Conservation (phyloP, 2,329 filamentous ascomycete species). For the Torrubiella hemipterigena region DNA sequence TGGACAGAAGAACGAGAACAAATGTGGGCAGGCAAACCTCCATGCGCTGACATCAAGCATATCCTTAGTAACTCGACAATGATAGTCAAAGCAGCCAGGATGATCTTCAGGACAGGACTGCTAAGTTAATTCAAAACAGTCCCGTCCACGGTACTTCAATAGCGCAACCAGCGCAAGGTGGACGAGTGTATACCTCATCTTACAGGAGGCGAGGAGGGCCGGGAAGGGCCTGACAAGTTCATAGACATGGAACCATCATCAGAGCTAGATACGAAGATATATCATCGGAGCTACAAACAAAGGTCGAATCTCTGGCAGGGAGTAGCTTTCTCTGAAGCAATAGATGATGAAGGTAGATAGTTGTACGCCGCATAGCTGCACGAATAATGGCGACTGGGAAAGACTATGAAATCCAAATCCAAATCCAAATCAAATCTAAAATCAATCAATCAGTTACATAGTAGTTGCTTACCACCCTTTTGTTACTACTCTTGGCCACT, state of each 20-base stretch:
- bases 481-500: too few species aligned
- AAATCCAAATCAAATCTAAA: too few species aligned
- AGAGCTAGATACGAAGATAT: conserved; percentile 5
- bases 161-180: conserved; percentile 8
- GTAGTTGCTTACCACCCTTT: too few species aligned
- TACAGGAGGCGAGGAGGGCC: conserved; percentile 15
- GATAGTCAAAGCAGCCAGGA: conserved; percentile 20
- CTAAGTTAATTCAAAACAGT: conserved; percentile 15
- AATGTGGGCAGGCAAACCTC: conserved; percentile 11
- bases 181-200: conserved; percentile 14
- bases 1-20: conserved; percentile 14
- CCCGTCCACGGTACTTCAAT: conserved; percentile 13
- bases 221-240: conserved; percentile 12
- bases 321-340: too few species aligned
- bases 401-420: too few species aligned
- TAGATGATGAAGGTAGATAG: too few species aligned
- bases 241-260: conserved; percentile 15
- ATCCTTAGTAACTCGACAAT: conserved; percentile 19
- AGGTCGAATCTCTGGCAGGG: not conserved
- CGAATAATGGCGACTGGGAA: too few species aligned
- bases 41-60: conserved; percentile 15
- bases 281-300: not conserved
- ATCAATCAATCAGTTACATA: too few species aligned
- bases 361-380: too few species aligned
- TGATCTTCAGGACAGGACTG: conserved; percentile 18